A percentile compares a stretch with the other conserved stretches of the same genome.
These are phyloP conservation scores for Lentinula lateritia DNA, from an alignment of 768 basidiomycete genomes.

Conservation along the genomic window DNA sequence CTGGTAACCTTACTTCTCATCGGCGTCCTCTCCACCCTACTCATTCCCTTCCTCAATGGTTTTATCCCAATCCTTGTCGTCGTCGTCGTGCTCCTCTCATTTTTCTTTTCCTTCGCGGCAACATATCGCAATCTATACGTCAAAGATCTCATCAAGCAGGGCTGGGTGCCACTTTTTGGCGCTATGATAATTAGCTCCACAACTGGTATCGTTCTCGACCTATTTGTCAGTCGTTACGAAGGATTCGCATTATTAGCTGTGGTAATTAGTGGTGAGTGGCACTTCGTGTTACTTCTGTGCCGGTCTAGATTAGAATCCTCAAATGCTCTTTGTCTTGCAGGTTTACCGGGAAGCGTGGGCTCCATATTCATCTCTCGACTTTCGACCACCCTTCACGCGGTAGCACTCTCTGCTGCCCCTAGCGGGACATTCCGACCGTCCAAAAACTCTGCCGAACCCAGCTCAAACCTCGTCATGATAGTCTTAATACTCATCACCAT, in stretches of 20 bases:
- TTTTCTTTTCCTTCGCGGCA: slow-evolving; percentile 42
- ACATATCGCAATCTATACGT: slow-evolving; percentile 67
- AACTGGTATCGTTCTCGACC: slow-evolving; percentile 88
- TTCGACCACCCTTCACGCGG: slow-evolving; percentile 81
- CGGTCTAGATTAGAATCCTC: not conserved
- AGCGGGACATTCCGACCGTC: not conserved
- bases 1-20: slow-evolving; percentile 84
- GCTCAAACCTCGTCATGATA: slow-evolving; percentile 49
- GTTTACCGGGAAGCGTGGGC: slow-evolving; percentile 85
- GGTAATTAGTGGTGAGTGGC: slow-evolving; percentile 71
- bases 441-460: slow-evolving; percentile 24
- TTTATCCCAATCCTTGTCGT: slow-evolving; percentile 56
- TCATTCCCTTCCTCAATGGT: slow-evolving; percentile 63
- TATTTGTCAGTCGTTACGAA: slow-evolving; percentile 80
- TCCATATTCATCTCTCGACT: slow-evolving; percentile 88
- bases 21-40: slow-evolving; percentile 64
- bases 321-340: slow-evolving; percentile 25
- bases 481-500: slow-evolving; percentile 72
- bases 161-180: slow-evolving; percentile 88
- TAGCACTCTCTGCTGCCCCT: slow-evolving; percentile 30
- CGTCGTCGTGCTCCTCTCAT: slow-evolving; percentile 41
- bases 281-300: not conserved
- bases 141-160: slow-evolving; percentile 67
- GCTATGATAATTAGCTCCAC: slow-evolving; percentile 86
- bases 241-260: slow-evolving; percentile 86